A percentile compares a stretch with the other conserved stretches of the same genome.
Evolutionary conservation across 495 filamentous ascomycete species (phyloP).

Genomic region (Xanthoparmelia taractica): DNA sequence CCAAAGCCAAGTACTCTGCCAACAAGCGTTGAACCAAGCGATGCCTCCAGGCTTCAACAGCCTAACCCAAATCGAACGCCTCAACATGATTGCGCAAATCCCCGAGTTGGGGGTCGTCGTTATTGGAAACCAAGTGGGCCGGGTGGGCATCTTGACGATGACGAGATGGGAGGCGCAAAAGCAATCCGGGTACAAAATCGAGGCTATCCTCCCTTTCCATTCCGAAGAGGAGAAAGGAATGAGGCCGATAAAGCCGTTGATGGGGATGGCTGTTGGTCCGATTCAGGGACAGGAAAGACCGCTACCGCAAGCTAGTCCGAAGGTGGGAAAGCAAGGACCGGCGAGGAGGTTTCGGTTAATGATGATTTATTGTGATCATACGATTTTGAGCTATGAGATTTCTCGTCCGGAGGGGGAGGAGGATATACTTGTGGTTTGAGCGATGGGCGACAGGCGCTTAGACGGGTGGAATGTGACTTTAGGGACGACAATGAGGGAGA

Average conservation of each 20-base stretch:
- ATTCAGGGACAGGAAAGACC: constrained; percentile 47
- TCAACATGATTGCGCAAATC: constrained; percentile 69
- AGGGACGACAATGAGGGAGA: not conserved
- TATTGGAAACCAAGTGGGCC: constrained; percentile 63
- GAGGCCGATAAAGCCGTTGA: constrained; percentile 40
- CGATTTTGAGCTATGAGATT: constrained; percentile 76
- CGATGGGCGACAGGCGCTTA: not conserved
- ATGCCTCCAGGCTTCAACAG: constrained; percentile 35
- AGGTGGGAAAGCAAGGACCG: not conserved
- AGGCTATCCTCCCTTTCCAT: constrained; percentile 49
- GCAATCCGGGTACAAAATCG: constrained; percentile 44
- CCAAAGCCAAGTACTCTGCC: constrained; percentile 37
- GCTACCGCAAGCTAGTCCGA: not conserved
- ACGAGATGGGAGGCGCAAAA: constrained; percentile 41
- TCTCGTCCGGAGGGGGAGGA: not conserved
- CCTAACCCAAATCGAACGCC: constrained; percentile 48
- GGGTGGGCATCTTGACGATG: constrained; percentile 64
- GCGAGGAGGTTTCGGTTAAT: constrained; percentile 59
- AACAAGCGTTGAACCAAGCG: constrained; percentile 40
- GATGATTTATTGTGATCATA: constrained; percentile 67
- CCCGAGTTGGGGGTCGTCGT: constrained; percentile 72
- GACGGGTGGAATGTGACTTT: not conserved
- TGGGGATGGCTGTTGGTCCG: constrained; percentile 52
- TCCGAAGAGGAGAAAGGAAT: constrained; percentile 39
- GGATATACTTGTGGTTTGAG: constrained; percentile 11